phyloP scores from a whole-genome alignment of 495 filamentous ascomycete genomes.

The Hypomontagnella monticulosa region DNA sequence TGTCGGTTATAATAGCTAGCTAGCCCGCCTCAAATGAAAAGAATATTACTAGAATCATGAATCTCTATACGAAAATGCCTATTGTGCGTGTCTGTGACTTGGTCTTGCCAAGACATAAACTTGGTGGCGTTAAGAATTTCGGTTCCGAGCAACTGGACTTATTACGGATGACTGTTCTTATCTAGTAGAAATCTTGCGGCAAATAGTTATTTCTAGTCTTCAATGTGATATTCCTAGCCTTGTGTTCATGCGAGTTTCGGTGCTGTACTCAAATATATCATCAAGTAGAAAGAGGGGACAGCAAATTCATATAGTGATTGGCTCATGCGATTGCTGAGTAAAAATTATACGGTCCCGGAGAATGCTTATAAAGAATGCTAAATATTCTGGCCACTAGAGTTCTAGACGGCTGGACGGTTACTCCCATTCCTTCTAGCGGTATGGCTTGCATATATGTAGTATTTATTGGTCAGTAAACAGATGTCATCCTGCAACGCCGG shows the following conservation, averaged over 20 bases:
- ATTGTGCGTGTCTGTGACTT: background rate
- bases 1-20: constrained; percentile 30
- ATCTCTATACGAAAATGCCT: background rate
- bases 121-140: background rate
- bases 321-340: constrained; percentile 9
- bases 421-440: background rate
- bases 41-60: constrained; percentile 3
- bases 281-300: background rate
- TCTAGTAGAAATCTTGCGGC: background rate
- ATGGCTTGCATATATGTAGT: no score
- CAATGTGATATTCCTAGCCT: background rate
- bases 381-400: background rate
- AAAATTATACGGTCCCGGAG: constrained; percentile 13
- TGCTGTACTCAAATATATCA: background rate
- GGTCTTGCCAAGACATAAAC: background rate
- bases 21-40: constrained; percentile 17
- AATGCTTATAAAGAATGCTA: constrained; percentile 24
- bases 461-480: no score
- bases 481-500: no score
- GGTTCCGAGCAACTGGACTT: background rate
- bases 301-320: constrained; percentile 8
- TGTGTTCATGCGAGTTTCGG: constrained; percentile 32
- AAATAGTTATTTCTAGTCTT: background rate
- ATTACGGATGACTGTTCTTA: no score
- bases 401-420: constrained; percentile 1